Evolutionary conservation across 2,329 filamentous ascomycete genomes (phyloP), one percentile per base, ranked within the genome.

Genomic region (Cordyceps cicadae): DNA sequence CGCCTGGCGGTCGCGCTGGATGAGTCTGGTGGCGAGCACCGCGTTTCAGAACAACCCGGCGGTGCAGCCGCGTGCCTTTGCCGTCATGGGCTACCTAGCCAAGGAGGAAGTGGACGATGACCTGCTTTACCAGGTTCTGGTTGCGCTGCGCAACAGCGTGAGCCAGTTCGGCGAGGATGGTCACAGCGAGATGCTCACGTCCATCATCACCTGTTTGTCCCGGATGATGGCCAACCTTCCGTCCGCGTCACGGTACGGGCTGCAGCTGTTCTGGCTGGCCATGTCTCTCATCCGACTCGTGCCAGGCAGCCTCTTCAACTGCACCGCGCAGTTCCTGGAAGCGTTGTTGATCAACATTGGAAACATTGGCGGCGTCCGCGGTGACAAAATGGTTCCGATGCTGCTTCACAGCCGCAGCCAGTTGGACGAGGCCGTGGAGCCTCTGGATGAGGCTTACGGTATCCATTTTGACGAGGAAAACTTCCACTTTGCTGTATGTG

Each of bases 61-160:
- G 2, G 86, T 89, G 60, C 86, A 89, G 64, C 85, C 86, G 6
- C 77, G 84, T 21, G 86, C 86, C 1, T 89, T 89, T 66, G 81
- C 85, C 2, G 86, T 88, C 46, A 88, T 89, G 86, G 86, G 86
- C 15, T 88, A 85, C 65, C 72, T 89, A 11, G 86, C 86, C 26
- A 78, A 85, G n/a, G 86, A 88, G 67, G 86, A 88, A 68, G 86
- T 89, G 1, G 86, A 89, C 59, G 86, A 89, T 64, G 86, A 89
- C 67, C 75, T 89, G 4, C 77, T 89, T 2, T 89, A 89, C 68
- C 86, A 89, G 69, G 85, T 89, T 21, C 77, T 89, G 3, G 86
- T 89, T 32, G 85, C 86, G 17, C 75, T 89, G 17, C 80, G 86
- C 53, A 86, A 81, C 64, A 87, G 85, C 66, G 79, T 89, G 17